phyloP scores from a whole-genome alignment of 352 stramenopile species.

The Pythium volutum region DNA sequence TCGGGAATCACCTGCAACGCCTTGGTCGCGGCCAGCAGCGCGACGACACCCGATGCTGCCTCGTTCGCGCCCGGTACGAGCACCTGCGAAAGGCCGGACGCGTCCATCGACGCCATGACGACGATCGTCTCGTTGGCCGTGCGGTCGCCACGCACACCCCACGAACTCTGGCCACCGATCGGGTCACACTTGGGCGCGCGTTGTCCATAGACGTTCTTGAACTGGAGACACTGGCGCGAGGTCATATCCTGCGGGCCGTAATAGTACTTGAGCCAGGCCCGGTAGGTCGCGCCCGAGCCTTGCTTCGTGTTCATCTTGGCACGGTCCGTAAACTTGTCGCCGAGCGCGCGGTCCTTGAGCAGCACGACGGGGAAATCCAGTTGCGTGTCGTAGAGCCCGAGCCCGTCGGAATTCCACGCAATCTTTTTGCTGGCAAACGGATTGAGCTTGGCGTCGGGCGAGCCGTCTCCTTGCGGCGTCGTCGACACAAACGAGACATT shows the following conservation, averaged over 20 bases:
- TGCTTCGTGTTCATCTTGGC: conserved; percentile 56
- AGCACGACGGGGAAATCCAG: conserved; percentile 70
- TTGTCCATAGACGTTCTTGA: conserved; percentile 72
- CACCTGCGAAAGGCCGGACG: conserved; percentile 64
- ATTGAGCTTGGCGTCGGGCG: conserved; percentile 63
- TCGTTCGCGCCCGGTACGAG: conserved; percentile 71
- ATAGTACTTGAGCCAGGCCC: conserved; percentile 82
- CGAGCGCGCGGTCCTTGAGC: conserved; percentile 39
- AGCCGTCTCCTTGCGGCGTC: conserved; percentile 62
- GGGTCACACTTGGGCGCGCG: conserved; percentile 67
- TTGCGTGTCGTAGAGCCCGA: conserved; percentile 35
- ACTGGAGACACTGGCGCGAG: conserved; percentile 66
- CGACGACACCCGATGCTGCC: conserved; percentile 65
- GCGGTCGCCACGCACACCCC: conserved; percentile 55
- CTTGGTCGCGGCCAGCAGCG: conserved; percentile 66
- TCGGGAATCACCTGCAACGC: conserved; percentile 66
- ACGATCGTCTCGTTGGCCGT: conserved; percentile 52
- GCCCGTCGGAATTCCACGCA: conserved; percentile 63
- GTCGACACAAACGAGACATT: conserved; percentile 52
- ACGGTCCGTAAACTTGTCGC: conserved; percentile 43
- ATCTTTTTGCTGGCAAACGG: conserved; percentile 55
- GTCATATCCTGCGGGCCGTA: conserved; percentile 74
- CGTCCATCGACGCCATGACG: conserved; percentile 81
- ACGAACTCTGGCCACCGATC: conserved; percentile 77
- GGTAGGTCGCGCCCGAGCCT: conserved; percentile 52